phyloP scores from a whole-genome alignment of 371 early-diverging fungal genomes.

The Rhizopus microsporus region DNA sequence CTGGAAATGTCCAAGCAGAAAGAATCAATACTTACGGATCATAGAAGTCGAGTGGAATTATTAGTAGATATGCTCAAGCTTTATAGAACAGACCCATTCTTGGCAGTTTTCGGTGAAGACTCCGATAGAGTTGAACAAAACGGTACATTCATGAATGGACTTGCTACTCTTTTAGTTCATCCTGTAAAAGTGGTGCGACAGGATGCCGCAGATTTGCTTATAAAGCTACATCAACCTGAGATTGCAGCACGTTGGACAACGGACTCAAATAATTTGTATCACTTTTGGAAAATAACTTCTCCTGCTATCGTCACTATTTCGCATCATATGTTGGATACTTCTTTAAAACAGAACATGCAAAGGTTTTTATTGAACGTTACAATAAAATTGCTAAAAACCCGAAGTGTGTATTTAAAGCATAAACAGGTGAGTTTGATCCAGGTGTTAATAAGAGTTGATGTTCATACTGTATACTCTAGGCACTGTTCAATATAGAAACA shows the following conservation, averaged over 20 bases:
- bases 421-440: conserved; percentile 36
- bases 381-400: conserved; percentile 57
- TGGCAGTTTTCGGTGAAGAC: conserved; percentile 62
- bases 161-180: conserved; percentile 66
- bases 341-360: conserved; percentile 57
- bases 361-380: conserved; percentile 59
- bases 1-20: conserved; percentile 29
- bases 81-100: conserved; percentile 65
- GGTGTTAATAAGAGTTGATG: too few species aligned
- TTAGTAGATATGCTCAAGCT: conserved; percentile 67
- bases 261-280: conserved; percentile 32
- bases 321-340: conserved; percentile 51
- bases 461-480: conserved; percentile 9
- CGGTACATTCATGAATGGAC: conserved; percentile 58
- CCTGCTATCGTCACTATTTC: conserved; percentile 50
- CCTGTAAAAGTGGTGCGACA: conserved; percentile 59
- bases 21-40: conserved; percentile 8
- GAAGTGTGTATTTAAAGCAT: conserved; percentile 65
- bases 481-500: conserved; percentile 38
- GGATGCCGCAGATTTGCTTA: conserved; percentile 68
- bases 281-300: conserved; percentile 67
- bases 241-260: conserved; percentile 66
- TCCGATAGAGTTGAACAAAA: conserved; percentile 58
- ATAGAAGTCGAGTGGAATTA: conserved; percentile 59
- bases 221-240: conserved; percentile 54